Percentiles rank a stretch among this genome's conserved stretches.
Conservation (phyloP, 305 asterid genomes). For the Fraxinus sp. region DNA sequence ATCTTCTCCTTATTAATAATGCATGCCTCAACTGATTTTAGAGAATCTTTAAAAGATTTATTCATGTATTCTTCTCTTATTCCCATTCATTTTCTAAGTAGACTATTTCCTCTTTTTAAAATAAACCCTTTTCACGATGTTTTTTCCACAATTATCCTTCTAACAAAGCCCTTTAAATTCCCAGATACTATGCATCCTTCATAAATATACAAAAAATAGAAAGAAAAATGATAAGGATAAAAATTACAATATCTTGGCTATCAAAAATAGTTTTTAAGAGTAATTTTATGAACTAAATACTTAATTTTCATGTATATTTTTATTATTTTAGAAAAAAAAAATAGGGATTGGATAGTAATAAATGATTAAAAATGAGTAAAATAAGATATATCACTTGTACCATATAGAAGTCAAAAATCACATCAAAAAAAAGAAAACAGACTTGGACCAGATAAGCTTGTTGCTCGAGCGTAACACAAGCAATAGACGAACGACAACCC, state of each 20-base stretch:
- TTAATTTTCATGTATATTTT: background rate
- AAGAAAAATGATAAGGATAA: background rate
- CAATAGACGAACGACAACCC: too few species aligned
- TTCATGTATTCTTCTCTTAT: background rate
- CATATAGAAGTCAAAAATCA: too few species aligned
- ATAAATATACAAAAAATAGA: too few species aligned
- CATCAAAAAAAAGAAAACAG: too few species aligned
- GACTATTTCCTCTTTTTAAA: background rate
- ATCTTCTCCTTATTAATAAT: background rate
- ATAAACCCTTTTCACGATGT: background rate
- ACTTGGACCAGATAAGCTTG: too few species aligned
- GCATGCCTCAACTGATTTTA: background rate
- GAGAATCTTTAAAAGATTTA: background rate
- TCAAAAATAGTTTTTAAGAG: background rate
- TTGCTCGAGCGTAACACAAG: too few species aligned
- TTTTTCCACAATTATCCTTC: background rate
- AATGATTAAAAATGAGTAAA: too few species aligned
- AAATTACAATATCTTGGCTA: background rate
- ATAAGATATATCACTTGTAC: too few species aligned
- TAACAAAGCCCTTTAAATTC: background rate
- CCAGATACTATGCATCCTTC: background rate
- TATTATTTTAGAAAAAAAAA: too few species aligned
- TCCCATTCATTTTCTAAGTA: background rate
- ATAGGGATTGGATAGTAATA: background rate
- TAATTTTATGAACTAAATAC: background rate